A percentile compares a stretch with the other conserved stretches of the same genome.
These are phyloP conservation scores for Cyclotella choctawhatcheeana DNA, from an alignment of 108 stramenopile genomes.

Conservation along the genomic window DNA sequence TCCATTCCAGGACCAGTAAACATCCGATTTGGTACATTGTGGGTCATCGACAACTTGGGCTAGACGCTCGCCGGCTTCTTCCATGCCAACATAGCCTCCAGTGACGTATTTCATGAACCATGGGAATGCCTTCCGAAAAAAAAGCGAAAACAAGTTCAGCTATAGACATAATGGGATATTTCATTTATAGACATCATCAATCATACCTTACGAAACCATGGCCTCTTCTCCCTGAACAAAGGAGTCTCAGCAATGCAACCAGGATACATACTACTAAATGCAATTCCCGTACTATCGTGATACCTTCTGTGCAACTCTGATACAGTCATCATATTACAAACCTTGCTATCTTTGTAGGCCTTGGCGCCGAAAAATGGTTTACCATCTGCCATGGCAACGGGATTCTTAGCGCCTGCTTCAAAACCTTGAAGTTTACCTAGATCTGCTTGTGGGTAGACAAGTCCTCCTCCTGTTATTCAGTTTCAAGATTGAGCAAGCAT, in stretches of 20 bases:
- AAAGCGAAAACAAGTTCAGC: no score
- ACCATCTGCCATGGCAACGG: constrained; percentile 92
- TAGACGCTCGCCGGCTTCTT: constrained; percentile 90
- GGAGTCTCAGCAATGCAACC: constrained; percentile 97
- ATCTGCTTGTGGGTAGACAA: constrained; percentile 92
- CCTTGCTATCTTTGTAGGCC: constrained; percentile 98
- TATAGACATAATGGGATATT: constrained; percentile 1
- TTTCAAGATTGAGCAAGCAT: neutral
- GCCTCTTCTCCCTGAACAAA: constrained; percentile 96
- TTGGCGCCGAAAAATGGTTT: constrained; percentile 94
- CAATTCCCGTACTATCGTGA: constrained; percentile 92
- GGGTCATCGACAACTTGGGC: constrained; percentile 90
- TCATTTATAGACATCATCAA: constrained; percentile 15
- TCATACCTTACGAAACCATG: constrained; percentile 92
- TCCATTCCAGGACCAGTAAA: constrained; percentile 99
- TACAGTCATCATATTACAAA: constrained; percentile 89
- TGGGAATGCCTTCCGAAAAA: constrained; percentile 56
- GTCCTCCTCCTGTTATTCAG: constrained; percentile 62
- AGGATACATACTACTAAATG: constrained; percentile 95
- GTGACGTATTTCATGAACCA: constrained; percentile 92
- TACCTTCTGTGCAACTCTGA: constrained; percentile 94
- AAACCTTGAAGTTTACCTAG: constrained; percentile 91
- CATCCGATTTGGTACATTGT: constrained; percentile 83
- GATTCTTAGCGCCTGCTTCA: constrained; percentile 72
- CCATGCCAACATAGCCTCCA: constrained; percentile 90